Percentiles rank a stretch among this genome's conserved stretches.
Conservation (phyloP, 495 filamentous ascomycete genomes). For the Penicillium arizonense region DNA sequence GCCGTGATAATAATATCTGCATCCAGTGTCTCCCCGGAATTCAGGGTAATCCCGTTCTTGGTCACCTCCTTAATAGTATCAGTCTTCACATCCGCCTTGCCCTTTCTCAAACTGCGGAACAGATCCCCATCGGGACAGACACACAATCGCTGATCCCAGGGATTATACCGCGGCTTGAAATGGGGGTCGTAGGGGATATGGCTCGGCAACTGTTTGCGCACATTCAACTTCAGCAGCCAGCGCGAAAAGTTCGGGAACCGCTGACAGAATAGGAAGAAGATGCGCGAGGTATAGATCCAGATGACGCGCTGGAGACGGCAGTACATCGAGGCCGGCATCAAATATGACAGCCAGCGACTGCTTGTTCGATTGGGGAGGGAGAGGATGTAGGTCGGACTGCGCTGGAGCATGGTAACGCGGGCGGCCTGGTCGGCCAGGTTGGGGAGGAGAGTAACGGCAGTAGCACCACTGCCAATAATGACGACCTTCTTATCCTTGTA, state of each 20-base stretch:
- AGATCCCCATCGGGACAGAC: slow-evolving; percentile 72
- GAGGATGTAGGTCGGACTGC: slow-evolving; percentile 60
- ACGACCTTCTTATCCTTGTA: slow-evolving; percentile 52
- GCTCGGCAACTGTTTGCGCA: slow-evolving; percentile 50
- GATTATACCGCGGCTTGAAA: slow-evolving; percentile 69
- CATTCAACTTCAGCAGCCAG: slow-evolving; percentile 40
- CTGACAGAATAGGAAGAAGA: slow-evolving; percentile 55
- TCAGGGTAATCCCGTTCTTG: slow-evolving; percentile 53
- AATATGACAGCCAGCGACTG: slow-evolving; percentile 34
- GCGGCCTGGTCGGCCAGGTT: slow-evolving; percentile 43
- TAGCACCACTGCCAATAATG: slow-evolving; percentile 57
- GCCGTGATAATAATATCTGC: slow-evolving; percentile 76
- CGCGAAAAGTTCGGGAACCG: slow-evolving; percentile 52
- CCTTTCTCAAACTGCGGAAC: slow-evolving; percentile 56
- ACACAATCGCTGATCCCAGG: slow-evolving; percentile 75
- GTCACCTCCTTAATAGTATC: slow-evolving; percentile 66
- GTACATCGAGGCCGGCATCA: slow-evolving; percentile 35
- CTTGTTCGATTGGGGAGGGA: slow-evolving; percentile 43
- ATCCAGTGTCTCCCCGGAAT: slow-evolving; percentile 54
- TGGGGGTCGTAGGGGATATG: slow-evolving; percentile 59
- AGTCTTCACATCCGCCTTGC: slow-evolving; percentile 63
- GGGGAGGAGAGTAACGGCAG: slow-evolving; percentile 54
- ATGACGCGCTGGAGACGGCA: slow-evolving; percentile 41
- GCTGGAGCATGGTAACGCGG: slow-evolving; percentile 55
- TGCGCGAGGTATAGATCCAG: slow-evolving; percentile 43